Conservation (phyloP, 192 early-diverging fungal genomes). For the Gonapodya prolifera region DNA sequence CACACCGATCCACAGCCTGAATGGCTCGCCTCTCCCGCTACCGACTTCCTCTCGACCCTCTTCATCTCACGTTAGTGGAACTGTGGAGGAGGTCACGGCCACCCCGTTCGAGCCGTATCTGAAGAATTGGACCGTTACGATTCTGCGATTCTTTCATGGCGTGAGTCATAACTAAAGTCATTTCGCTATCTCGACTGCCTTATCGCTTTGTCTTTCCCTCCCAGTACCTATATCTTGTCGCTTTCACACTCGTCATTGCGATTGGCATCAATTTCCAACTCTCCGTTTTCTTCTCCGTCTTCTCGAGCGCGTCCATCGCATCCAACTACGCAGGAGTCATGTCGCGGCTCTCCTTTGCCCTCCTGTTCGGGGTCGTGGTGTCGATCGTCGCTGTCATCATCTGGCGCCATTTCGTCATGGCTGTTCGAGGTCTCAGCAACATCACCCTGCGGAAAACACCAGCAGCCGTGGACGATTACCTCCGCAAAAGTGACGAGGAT, state of each 20-base stretch:
- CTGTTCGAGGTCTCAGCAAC: not conserved
- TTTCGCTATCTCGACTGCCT: not conserved
- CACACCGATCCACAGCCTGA: too few relatives aligned
- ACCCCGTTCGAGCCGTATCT: not conserved
- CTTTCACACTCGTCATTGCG: not conserved
- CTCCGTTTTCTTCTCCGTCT: not conserved
- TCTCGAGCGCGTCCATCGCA: not conserved
- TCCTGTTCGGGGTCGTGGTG: not conserved
- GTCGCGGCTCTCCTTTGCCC: not conserved
- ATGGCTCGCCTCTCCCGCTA: too few relatives aligned
- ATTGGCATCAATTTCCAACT: not conserved
- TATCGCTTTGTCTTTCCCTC: not conserved
- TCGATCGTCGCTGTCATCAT: not conserved
- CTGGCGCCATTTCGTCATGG: not conserved
- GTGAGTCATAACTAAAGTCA: not conserved
- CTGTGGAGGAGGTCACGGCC: not conserved
- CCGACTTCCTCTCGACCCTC: too few relatives aligned
- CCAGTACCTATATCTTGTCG: not conserved
- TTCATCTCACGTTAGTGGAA: too few relatives aligned
- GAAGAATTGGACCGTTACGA: not conserved
- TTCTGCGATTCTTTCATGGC: not conserved
- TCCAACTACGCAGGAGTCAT: not conserved
- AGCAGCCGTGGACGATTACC: not conserved
- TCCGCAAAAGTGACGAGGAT: not conserved
- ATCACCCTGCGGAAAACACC: not conserved